These are phyloP conservation scores for Trichothecium sympodiale DNA, from an alignment of 2,329 filamentous ascomycete genomes.

Conservation along the genomic window DNA sequence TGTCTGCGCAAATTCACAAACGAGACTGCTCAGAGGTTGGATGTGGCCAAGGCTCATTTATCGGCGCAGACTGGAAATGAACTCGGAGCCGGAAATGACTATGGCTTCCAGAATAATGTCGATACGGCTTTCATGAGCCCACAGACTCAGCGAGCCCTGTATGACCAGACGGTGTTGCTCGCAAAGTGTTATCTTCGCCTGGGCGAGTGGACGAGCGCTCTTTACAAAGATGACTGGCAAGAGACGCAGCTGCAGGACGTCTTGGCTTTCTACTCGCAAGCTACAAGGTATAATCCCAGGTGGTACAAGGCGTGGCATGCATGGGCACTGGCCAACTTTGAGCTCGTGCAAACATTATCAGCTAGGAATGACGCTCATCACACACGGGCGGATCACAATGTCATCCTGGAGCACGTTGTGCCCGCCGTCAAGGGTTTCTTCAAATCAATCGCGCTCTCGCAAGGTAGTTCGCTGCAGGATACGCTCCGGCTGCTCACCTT, in stretches of 20 bases:
- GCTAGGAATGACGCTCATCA: conserved; percentile 48
- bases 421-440: conserved; percentile 95
- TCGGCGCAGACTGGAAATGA: conserved; percentile 34
- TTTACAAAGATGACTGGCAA: conserved; percentile 84
- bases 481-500: conserved; percentile 84
- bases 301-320: conserved; percentile 99
- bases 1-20: conserved; percentile 51
- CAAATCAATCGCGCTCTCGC: conserved; percentile 87
- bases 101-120: conserved; percentile 34
- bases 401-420: conserved; percentile 79
- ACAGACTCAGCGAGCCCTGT: conserved; percentile 39
- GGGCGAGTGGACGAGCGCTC: conserved; percentile 85
- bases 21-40: conserved; percentile 45
- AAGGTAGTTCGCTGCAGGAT: conserved; percentile 88
- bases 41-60: conserved; percentile 40
- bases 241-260: conserved; percentile 80
- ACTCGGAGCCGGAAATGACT: conserved; percentile 32
- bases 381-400: conserved; percentile 41
- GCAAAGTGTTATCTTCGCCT: conserved; percentile 94
- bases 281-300: conserved; percentile 84
- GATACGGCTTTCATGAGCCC: conserved; percentile 34
- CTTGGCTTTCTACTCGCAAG: conserved; percentile 78
- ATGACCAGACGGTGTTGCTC: conserved; percentile 59
- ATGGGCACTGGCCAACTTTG: conserved; percentile 96
- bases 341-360: conserved; percentile 79